Percentiles rank a stretch among this genome's conserved stretches.
Evolutionary conservation across 2,329 filamentous ascomycete genomes (phyloP).

Genomic region (Paecilomyces sp.): DNA sequence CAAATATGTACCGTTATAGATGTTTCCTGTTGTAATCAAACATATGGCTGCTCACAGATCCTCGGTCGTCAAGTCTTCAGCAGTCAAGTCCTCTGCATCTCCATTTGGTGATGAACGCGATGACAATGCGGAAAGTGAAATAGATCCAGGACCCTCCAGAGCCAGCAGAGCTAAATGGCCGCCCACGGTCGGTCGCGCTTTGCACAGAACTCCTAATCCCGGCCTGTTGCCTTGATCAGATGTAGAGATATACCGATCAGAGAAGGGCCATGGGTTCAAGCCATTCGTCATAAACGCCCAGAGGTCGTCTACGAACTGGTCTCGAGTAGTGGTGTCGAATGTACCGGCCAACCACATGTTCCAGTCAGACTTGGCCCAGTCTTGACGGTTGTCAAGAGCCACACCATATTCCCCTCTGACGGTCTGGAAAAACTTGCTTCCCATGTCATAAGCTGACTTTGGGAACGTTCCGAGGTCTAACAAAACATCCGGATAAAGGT

Average conservation of each 20-base stretch:
- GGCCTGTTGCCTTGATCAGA: conserved; percentile 21
- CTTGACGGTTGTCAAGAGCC: conserved; percentile 30
- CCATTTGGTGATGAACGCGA: neutral
- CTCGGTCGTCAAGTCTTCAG: neutral
- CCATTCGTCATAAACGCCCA: conserved; percentile 37
- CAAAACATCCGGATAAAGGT: conserved; percentile 35
- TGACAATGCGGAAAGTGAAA: neutral
- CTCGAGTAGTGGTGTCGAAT: conserved; percentile 19
- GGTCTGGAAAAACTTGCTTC: conserved; percentile 27
- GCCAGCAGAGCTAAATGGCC: conserved; percentile 38
- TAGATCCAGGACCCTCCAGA: conserved; percentile 16
- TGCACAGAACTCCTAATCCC: conserved; percentile 26
- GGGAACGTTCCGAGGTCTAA: conserved; percentile 33
- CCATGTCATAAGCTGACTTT: conserved; percentile 26
- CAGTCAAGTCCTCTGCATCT: neutral
- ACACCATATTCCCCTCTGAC: conserved; percentile 31
- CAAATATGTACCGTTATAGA: neutral
- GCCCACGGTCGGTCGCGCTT: conserved; percentile 36
- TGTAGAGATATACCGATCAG: conserved; percentile 34
- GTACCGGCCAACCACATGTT: conserved; percentile 37
- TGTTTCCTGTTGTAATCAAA: neutral
- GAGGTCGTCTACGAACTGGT: conserved; percentile 33
- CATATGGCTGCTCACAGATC: neutral
- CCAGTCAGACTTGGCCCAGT: conserved; percentile 40
- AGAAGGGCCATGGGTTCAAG: conserved; percentile 37